Percentiles rank a stretch among this genome's conserved stretches.
phyloP scores from a whole-genome alignment of 2,329 filamentous ascomycete species.

The Phaeosphaeriaceae sp. region DNA sequence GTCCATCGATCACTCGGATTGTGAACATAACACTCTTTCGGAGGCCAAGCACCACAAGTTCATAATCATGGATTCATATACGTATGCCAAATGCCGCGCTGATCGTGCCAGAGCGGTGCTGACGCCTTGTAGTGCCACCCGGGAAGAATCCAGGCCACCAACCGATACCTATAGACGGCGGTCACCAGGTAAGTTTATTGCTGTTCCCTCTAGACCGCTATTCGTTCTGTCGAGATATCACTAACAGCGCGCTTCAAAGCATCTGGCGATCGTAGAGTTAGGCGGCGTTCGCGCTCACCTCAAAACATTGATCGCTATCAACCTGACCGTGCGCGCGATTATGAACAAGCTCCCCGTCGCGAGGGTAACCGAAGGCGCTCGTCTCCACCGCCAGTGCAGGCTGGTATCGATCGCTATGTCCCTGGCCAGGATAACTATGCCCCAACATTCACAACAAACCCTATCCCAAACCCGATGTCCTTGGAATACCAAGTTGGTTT shows the following conservation, averaged over 20 bases:
- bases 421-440: conserved; percentile 70
- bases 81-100: conserved; percentile 29
- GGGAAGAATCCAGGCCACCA: conserved; percentile 64
- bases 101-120: conserved; percentile 11
- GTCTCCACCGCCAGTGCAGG: conserved; percentile 64
- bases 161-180: conserved; percentile 60
- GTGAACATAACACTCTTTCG: not conserved
- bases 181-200: conserved; percentile 68
- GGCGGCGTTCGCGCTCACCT: conserved; percentile 73
- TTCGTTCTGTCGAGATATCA: not conserved
- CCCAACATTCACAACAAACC: conserved; percentile 64
- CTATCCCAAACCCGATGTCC: conserved; percentile 73
- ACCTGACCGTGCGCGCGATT: conserved; percentile 72
- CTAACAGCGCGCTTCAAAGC: conserved; percentile 18
- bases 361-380: conserved; percentile 67
- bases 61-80: conserved; percentile 46
- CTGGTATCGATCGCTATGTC: conserved; percentile 84
- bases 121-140: conserved; percentile 31
- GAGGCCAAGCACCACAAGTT: not conserved
- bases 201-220: not conserved
- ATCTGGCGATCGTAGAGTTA: conserved; percentile 41
- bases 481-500: conserved; percentile 83
- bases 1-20: not conserved
- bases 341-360: conserved; percentile 64
- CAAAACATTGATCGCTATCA: conserved; percentile 77